Evolutionary conservation across 2,329 filamentous ascomycete genomes (phyloP), one percentile per base, ranked within the genome.

Genomic region (Truncatella angustata): DNA sequence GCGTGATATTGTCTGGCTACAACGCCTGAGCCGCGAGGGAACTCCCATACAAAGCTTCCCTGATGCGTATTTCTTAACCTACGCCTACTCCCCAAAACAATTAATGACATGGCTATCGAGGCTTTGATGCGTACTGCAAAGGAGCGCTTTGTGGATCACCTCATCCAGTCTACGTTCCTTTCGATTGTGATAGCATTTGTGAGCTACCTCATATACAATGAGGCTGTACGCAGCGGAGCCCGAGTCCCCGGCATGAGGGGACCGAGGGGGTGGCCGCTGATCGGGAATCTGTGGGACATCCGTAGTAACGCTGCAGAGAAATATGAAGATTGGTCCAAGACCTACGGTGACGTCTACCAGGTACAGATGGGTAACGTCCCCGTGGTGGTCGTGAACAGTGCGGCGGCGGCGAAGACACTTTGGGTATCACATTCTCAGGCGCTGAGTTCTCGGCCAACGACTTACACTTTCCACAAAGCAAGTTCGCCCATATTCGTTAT

Each of bases 381-480:
- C 53, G 85, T 92, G 54, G 76, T 93, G 28, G 91, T 91, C 62
- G 88, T 87, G 56, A 93, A 93, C 61, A 85, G 82, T 1, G 92
- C 90, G 61, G 85, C 90, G 18, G 81, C 86, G 0, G 87, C 92
- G 30, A 84, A 81, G 50, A 77, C 86, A 57, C 75, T 93, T 20
- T 92, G 88, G 85, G 87, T 91, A 66, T 87, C 84, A 9, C 86
- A 93, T 60, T 88, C 91, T 61, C 89, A 88, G 0, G 79, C 88
- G 0, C 73, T 92, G 53, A 90, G 91, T 61, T 91, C 87, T 1
- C 81, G 90, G 2, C 90, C 90, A 0, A 90, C 78, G 21, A 81
- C 91, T 44, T 88, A 93, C 68, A 93, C 89, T 1, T 93, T 92
- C 68, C 89, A 92, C 69, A 88, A 80, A 4, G 86, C 92, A 59